Evolutionary conservation across 129 eudicot genomes (phyloP).

Genomic region (Heracleum sosnowskyi): DNA sequence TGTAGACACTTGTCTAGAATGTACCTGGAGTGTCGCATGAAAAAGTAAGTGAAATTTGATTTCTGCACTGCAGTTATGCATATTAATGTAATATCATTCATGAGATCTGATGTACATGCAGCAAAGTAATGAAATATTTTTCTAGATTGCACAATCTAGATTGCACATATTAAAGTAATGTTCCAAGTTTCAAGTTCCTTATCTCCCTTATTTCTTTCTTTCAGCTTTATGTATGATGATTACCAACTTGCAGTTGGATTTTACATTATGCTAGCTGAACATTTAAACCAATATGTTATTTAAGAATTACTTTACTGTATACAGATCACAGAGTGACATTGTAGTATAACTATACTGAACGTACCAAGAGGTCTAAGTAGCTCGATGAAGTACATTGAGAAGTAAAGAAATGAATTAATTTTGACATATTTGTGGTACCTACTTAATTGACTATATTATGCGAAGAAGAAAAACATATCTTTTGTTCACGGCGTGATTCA

Average conservation of each 20-base stretch:
- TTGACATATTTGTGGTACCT: background rate
- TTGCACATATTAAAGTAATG: too few relatives aligned
- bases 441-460: background rate
- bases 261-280: background rate
- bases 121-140: background rate
- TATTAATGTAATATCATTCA: too few relatives aligned
- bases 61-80: conserved; percentile 31
- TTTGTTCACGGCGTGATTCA: background rate
- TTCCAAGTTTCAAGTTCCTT: background rate
- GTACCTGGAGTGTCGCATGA: conserved; percentile 90
- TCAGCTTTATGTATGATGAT: background rate
- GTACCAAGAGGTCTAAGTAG: background rate
- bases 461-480: background rate
- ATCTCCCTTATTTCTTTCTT: background rate
- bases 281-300: background rate
- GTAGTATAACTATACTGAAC: background rate
- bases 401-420: background rate
- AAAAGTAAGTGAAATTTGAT: conserved; percentile 46
- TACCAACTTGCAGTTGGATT: background rate
- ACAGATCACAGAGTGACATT: background rate
- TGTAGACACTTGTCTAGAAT: conserved; percentile 70
- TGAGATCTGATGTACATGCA: background rate
- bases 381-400: background rate
- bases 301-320: background rate
- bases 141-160: background rate